phyloP scores from a whole-genome alignment of 306 rosid genomes.

The Dalbergia cochinchinensis region DNA sequence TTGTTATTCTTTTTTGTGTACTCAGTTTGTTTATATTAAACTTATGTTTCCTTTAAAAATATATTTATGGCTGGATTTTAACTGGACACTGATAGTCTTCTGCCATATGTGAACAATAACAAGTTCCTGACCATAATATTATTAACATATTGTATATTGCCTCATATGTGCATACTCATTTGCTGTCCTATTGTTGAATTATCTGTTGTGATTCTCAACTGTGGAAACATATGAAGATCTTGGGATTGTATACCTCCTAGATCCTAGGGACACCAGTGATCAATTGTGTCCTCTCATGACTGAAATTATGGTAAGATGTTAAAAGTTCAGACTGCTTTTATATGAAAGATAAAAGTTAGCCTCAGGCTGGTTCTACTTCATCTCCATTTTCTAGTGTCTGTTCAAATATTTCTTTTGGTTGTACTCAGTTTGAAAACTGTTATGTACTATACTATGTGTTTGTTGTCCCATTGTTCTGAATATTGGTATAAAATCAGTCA shows the following conservation, averaged over 20 bases:
- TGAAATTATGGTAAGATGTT: slow-evolving; percentile 23
- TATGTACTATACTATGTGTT: neutral
- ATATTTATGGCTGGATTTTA: slow-evolving; percentile 20
- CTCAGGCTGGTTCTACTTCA: neutral
- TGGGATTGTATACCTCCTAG: slow-evolving; percentile 7
- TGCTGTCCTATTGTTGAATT: slow-evolving; percentile 27
- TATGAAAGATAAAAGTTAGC: slow-evolving; percentile 29
- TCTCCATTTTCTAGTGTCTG: slow-evolving; percentile 8
- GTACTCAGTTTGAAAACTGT: neutral
- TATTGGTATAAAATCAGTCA: slow-evolving; percentile 11
- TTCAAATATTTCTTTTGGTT: slow-evolving; percentile 32
- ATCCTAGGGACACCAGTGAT: neutral
- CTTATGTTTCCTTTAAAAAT: slow-evolving; percentile 14
- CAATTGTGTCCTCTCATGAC: slow-evolving; percentile 4
- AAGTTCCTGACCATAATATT: slow-evolving; percentile 9
- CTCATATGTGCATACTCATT: neutral
- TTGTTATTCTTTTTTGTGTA: slow-evolving; percentile 31
- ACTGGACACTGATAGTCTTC: slow-evolving; percentile 32
- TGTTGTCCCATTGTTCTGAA: slow-evolving; percentile 30
- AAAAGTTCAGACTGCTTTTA: slow-evolving; percentile 12
- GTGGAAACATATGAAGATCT: slow-evolving; percentile 29
- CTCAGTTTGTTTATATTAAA: slow-evolving; percentile 20
- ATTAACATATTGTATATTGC: neutral
- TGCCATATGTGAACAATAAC: slow-evolving; percentile 4
- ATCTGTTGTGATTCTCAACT: slow-evolving; percentile 20